These are phyloP conservation scores for Hericium erinaceus DNA, from an alignment of 768 basidiomycete species.

Conservation along the genomic window DNA sequence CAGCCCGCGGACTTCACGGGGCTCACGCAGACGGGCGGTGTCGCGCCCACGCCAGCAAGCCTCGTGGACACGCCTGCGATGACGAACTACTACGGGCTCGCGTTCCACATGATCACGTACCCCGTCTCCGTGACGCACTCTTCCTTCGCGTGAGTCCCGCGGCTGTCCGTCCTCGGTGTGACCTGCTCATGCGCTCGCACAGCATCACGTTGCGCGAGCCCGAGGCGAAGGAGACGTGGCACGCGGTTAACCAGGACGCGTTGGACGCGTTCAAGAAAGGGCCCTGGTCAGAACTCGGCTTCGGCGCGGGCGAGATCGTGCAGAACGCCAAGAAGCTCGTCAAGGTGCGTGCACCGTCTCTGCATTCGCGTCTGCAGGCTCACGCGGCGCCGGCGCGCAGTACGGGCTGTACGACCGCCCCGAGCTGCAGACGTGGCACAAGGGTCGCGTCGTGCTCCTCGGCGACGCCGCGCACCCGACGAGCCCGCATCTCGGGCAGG, in stretches of 20 bases:
- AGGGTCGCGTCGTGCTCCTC: constrained; percentile 31
- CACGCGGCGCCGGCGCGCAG: constrained; percentile 11
- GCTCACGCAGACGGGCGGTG: constrained; percentile 28
- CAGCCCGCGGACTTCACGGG: constrained; percentile 29
- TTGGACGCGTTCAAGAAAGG: constrained; percentile 17
- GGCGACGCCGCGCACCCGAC: constrained; percentile 41
- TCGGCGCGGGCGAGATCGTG: constrained; percentile 19
- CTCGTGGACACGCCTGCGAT: constrained; percentile 16
- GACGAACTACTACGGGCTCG: constrained; percentile 28
- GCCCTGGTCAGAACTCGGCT: constrained; percentile 17
- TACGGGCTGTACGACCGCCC: constrained; percentile 37
- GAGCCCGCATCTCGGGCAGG: constrained; percentile 39
- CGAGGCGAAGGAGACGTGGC: constrained; percentile 34
- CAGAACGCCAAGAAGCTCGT: constrained; percentile 17
- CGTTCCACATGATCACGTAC: constrained; percentile 29
- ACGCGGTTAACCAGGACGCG: constrained; percentile 23
- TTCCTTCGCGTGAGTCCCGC: constrained; percentile 27
- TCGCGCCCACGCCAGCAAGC: constrained; percentile 20
- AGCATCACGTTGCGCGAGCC: constrained; percentile 29
- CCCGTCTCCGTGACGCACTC: constrained; percentile 21
- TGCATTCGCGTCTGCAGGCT: not conserved
- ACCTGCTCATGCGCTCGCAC: not conserved
- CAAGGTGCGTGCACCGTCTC: constrained; percentile 16
- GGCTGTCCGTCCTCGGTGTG: too few species aligned
- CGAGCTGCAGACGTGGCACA: constrained; percentile 31